These are phyloP conservation scores for Aegle marmelos DNA, from an alignment of 345 rosid genomes.

Conservation along the genomic window DNA sequence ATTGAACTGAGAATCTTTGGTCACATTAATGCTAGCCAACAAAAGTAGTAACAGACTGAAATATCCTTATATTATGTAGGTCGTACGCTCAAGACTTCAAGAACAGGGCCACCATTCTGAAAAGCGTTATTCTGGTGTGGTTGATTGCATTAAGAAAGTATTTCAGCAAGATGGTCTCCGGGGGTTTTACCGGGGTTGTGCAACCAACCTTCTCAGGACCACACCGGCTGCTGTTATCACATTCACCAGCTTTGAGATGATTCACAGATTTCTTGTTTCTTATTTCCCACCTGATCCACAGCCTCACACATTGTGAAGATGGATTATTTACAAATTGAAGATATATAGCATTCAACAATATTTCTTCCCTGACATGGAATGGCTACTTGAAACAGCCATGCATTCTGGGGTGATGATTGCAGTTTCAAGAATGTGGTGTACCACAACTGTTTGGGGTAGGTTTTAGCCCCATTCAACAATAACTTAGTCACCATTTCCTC, in stretches of 20 bases:
- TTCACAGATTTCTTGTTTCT: slow-evolving; percentile 64
- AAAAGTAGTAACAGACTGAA: background rate
- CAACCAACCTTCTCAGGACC: slow-evolving; percentile 79
- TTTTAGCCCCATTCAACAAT: background rate
- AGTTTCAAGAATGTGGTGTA: background rate
- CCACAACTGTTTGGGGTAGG: background rate
- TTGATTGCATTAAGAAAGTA: slow-evolving; percentile 74
- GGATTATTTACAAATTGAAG: background rate
- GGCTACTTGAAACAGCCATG: background rate
- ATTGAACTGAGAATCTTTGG: background rate
- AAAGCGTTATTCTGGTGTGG: slow-evolving; percentile 63
- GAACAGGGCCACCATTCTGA: slow-evolving; percentile 86
- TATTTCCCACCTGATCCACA: slow-evolving; percentile 52
- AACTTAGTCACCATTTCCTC: background rate
- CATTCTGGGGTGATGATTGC: background rate
- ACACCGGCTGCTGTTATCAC: slow-evolving; percentile 95
- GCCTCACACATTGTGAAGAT: slow-evolving; percentile 38
- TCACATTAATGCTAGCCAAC: background rate
- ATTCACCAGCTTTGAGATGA: slow-evolving; percentile 95
- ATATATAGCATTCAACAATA: background rate
- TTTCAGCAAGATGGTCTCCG: slow-evolving; percentile 59
- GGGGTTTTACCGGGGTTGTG: slow-evolving; percentile 94
- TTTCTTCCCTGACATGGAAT: background rate
- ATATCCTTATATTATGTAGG: slow-evolving; percentile 34
- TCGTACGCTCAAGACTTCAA: slow-evolving; percentile 85